A percentile compares a stretch with the other conserved stretches of the same genome.
Evolutionary conservation across 2,329 filamentous ascomycete genomes (phyloP).

Genomic region (Pestalotiopsis sp.): DNA sequence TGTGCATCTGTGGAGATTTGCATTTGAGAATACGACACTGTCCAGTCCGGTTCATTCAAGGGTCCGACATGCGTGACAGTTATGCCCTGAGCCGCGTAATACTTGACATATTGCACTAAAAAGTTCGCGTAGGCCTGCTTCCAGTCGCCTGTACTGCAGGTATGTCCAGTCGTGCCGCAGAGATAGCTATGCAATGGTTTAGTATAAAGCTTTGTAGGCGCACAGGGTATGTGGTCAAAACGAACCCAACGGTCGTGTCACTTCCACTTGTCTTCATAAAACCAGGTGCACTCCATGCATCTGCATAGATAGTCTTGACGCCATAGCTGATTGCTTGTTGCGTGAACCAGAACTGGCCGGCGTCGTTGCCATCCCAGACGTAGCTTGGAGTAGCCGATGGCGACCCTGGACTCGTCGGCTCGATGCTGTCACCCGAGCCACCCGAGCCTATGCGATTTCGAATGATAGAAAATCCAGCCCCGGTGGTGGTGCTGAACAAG

Average conservation of each 20-base stretch:
- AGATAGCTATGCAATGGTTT: slow-evolving; percentile 25
- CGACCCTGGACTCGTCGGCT: slow-evolving; percentile 46
- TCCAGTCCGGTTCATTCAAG: slow-evolving; percentile 44
- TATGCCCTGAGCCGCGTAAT: slow-evolving; percentile 47
- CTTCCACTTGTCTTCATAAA: slow-evolving; percentile 50
- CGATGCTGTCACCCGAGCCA: slow-evolving; percentile 37
- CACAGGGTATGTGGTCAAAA: neutral
- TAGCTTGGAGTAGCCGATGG: slow-evolving; percentile 44
- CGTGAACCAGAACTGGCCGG: slow-evolving; percentile 54
- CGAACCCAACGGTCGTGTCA: slow-evolving; percentile 29
- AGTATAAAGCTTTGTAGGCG: neutral
- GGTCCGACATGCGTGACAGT: slow-evolving; percentile 49
- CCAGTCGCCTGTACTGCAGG: slow-evolving; percentile 47
- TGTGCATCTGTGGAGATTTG: slow-evolving; percentile 32
- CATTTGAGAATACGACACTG: slow-evolving; percentile 40
- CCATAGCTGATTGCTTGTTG: slow-evolving; percentile 47
- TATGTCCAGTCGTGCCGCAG: slow-evolving; percentile 41
- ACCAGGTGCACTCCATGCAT: slow-evolving; percentile 50
- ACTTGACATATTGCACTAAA: slow-evolving; percentile 49
- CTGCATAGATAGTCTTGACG: slow-evolving; percentile 41
- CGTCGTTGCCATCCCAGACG: slow-evolving; percentile 47
- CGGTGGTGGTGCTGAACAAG: slow-evolving; percentile 46
- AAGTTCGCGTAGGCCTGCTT: slow-evolving; percentile 51
- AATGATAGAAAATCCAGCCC: slow-evolving; percentile 53
- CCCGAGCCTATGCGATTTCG: slow-evolving; percentile 50